phyloP scores from a whole-genome alignment of 106 monocot genomes.

The Alisma plantagoaquatica region DNA sequence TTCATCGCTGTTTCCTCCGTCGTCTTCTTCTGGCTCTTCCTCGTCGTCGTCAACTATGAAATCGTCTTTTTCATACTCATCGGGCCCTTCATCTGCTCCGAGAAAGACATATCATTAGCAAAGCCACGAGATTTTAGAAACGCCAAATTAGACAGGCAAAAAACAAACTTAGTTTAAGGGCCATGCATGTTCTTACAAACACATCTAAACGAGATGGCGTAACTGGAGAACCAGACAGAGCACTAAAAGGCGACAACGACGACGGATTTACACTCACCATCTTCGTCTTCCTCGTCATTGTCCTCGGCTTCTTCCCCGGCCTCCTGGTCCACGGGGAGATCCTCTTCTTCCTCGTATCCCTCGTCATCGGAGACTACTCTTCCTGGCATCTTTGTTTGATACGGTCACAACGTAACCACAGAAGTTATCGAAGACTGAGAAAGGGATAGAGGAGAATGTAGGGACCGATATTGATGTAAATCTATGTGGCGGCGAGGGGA shows the following conservation, averaged over 20 bases:
- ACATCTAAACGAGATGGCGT: neutral
- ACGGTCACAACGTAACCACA: too few species aligned
- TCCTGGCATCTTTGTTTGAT: too few species aligned
- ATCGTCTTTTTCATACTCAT: slow-evolving; percentile 94
- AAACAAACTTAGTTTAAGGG: too few species aligned
- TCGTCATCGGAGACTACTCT: slow-evolving; percentile 75
- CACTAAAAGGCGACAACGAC: neutral
- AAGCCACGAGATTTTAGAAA: neutral
- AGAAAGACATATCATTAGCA: slow-evolving; percentile 4
- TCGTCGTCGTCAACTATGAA: slow-evolving; percentile 95
- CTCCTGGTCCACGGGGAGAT: slow-evolving; percentile 5
- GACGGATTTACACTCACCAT: slow-evolving; percentile 17
- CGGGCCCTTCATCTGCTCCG: slow-evolving; percentile 68
- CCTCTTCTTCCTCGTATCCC: slow-evolving; percentile 66
- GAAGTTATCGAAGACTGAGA: too few species aligned
- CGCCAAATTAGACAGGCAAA: neutral
- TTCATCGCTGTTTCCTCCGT: slow-evolving; percentile 49
- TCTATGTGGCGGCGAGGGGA: too few species aligned
- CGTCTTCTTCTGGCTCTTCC: slow-evolving; percentile 60
- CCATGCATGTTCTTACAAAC: too few species aligned
- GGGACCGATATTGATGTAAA: too few species aligned
- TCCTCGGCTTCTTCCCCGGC: slow-evolving; percentile 17
- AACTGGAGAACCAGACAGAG: neutral
- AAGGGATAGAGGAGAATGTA: too few species aligned
- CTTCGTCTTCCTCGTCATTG: slow-evolving; percentile 79